These are phyloP conservation scores for Taiozyma sp. DNA, from an alignment of 1,139 yeast species.

Conservation along the genomic window DNA sequence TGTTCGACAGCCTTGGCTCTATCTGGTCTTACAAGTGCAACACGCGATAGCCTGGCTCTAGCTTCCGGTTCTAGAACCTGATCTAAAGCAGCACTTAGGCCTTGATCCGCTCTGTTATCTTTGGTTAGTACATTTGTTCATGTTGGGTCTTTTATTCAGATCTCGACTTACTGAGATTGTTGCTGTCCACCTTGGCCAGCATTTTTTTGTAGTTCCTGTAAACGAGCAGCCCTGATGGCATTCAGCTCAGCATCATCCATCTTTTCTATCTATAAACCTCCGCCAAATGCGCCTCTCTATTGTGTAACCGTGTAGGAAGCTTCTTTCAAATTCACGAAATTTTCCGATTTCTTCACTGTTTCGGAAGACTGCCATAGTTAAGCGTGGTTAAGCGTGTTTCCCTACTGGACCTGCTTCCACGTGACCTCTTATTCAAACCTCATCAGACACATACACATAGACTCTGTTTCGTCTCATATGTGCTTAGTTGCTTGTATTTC, in stretches of 20 bases:
- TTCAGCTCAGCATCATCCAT: slow-evolving; percentile 67
- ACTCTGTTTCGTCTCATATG: neutral
- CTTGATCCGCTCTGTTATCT: slow-evolving; percentile 4
- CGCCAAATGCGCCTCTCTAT: neutral
- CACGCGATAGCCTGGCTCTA: slow-evolving; percentile 82
- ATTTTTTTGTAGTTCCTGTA: slow-evolving; percentile 71
- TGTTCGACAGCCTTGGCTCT: slow-evolving; percentile 90
- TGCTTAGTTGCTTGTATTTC: too few species aligned
- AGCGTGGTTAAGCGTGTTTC: neutral
- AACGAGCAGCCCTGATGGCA: slow-evolving; percentile 85
- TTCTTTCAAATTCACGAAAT: neutral
- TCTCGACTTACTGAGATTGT: neutral
- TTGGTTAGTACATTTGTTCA: neutral
- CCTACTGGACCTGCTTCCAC: neutral
- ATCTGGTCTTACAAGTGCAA: slow-evolving; percentile 85
- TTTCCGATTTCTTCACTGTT: neutral
- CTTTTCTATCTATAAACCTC: neutral
- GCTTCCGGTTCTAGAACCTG: slow-evolving; percentile 80
- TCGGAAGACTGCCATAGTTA: neutral
- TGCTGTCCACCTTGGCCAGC: slow-evolving; percentile 26
- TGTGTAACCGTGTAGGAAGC: neutral
- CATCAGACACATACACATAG: neutral
- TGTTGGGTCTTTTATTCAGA: slow-evolving; percentile 9
- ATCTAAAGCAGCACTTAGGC: slow-evolving; percentile 38
- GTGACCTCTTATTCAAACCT: too few species aligned